phyloP scores from a whole-genome alignment of 495 filamentous ascomycete species.

The Penicillium herquei region DNA sequence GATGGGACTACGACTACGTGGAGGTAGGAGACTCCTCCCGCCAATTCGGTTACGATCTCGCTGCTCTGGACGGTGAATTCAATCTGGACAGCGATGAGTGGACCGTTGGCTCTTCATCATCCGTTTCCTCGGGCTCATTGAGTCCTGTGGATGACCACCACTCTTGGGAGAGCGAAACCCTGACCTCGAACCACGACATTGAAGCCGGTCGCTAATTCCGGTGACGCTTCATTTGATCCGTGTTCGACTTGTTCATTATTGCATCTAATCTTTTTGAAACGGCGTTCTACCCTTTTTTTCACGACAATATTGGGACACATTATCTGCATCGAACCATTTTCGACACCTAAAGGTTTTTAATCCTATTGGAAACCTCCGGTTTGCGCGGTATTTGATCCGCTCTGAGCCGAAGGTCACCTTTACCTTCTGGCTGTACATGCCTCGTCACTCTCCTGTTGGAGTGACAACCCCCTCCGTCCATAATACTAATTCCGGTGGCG shows the following conservation, averaged over 20 bases:
- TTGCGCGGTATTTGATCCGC: conserved; percentile 17
- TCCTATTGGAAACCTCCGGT: conserved; percentile 21
- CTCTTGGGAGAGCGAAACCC: conserved; percentile 61
- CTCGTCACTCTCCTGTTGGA: conserved; percentile 13
- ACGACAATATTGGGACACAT: conserved; percentile 38
- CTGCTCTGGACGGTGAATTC: conserved; percentile 55
- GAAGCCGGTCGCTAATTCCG: conserved; percentile 43
- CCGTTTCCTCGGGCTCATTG: conserved; percentile 59
- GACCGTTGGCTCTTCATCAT: conserved; percentile 72
- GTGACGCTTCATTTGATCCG: conserved; percentile 27
- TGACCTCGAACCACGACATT: conserved; percentile 54
- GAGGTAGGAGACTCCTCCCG: conserved; percentile 66
- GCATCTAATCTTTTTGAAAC: conserved; percentile 33
- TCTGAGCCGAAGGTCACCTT: conserved; percentile 24
- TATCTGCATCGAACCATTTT: conserved; percentile 48
- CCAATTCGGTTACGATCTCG: conserved; percentile 55
- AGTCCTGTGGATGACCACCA: conserved; percentile 62
- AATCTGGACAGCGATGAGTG: conserved; percentile 67
- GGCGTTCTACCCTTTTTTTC: conserved; percentile 35
- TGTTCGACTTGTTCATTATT: conserved; percentile 22
- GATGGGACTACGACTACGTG: conserved; percentile 95
- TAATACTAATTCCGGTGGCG: conserved; percentile 46
- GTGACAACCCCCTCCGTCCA: conserved; percentile 32
- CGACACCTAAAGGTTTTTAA: conserved; percentile 44
- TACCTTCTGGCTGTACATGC: conserved; percentile 37